Evolutionary conservation across 306 rosid genomes (phyloP).

Genomic region (Castanea mollissima): DNA sequence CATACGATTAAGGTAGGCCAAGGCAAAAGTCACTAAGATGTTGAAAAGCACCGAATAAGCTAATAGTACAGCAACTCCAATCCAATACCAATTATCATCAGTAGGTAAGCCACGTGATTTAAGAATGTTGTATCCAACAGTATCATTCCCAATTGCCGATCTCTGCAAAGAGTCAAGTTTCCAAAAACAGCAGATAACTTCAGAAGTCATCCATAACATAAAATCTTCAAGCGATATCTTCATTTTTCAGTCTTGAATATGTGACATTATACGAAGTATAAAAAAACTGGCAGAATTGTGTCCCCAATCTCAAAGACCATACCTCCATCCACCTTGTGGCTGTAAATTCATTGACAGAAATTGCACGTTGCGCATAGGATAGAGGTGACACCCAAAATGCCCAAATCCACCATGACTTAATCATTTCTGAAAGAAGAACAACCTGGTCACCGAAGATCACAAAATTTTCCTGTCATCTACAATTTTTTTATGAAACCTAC

Average conservation of each 20-base stretch:
- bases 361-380: slow-evolving; percentile 71
- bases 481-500: slow-evolving; percentile 29
- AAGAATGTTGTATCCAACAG: slow-evolving; percentile 66
- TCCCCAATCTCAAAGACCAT: slow-evolving; percentile 26
- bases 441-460: slow-evolving; percentile 6
- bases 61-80: slow-evolving; percentile 46
- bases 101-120: slow-evolving; percentile 48
- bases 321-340: slow-evolving; percentile 88
- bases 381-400: slow-evolving; percentile 88
- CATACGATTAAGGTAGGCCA: slow-evolving; percentile 80
- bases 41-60: slow-evolving; percentile 59
- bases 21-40: slow-evolving; percentile 58
- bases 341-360: slow-evolving; percentile 77
- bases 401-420: slow-evolving; percentile 90
- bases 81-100: slow-evolving; percentile 73
- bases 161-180: slow-evolving; percentile 38
- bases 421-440: slow-evolving; percentile 49
- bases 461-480: neutral
- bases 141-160: slow-evolving; percentile 41
- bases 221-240: neutral
- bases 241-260: neutral
- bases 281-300: slow-evolving; percentile 7
- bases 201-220: neutral
- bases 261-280: neutral
- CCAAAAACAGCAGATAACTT: slow-evolving; percentile 12